A percentile compares a stretch with the other conserved stretches of the same genome.
Evolutionary conservation across 495 filamentous ascomycete species (phyloP).

Genomic region (Geopyxis carbonaria): DNA sequence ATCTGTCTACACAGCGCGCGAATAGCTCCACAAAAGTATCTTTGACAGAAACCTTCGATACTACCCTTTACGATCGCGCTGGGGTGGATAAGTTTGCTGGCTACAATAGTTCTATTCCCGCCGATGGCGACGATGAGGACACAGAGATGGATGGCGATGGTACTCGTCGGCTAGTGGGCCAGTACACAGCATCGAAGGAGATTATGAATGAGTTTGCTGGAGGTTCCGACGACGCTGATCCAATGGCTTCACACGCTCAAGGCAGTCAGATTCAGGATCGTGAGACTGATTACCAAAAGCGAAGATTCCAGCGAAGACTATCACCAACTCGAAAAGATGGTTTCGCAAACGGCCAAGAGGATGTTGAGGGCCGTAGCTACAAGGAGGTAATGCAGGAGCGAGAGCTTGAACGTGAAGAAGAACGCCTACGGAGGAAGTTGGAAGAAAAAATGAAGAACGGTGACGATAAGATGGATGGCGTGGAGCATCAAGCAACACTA

Average conservation of each 20-base stretch:
- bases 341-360: constrained; percentile 48
- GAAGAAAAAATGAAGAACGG: constrained; percentile 45
- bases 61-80: constrained; percentile 71
- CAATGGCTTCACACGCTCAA: constrained; percentile 66
- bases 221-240: constrained; percentile 68
- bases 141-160: constrained; percentile 63
- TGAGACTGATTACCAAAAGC: constrained; percentile 96
- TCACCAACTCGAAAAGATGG: constrained; percentile 81
- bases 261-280: constrained; percentile 75
- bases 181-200: constrained; percentile 82
- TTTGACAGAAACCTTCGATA: constrained; percentile 89
- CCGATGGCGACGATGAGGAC: constrained; percentile 63
- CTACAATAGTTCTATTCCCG: constrained; percentile 77
- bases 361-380: constrained; percentile 54
- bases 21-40: constrained; percentile 86
- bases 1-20: constrained; percentile 71
- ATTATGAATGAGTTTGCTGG: constrained; percentile 94
- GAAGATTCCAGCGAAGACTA: constrained; percentile 69
- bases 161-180: constrained; percentile 68
- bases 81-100: constrained; percentile 71
- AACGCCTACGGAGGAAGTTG: constrained; percentile 66
- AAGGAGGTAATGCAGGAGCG: constrained; percentile 78
- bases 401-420: constrained; percentile 88
- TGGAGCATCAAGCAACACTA: constrained; percentile 51
- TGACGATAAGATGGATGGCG: constrained; percentile 30